These are phyloP conservation scores for Torulaspora franciscae DNA, from an alignment of 805 yeast species.

Conservation along the genomic window DNA sequence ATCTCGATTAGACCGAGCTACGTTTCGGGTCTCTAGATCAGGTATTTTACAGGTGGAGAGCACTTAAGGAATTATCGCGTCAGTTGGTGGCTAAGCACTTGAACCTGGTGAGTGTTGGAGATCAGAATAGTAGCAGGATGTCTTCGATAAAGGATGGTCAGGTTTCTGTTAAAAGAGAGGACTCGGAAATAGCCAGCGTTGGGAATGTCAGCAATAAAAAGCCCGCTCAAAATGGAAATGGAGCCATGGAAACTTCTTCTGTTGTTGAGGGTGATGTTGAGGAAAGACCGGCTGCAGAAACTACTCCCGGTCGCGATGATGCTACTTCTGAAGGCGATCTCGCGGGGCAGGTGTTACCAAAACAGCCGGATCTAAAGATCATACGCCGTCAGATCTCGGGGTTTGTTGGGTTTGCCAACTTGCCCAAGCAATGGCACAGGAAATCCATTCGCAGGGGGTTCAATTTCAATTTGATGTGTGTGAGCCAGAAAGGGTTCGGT, in stretches of 20 bases:
- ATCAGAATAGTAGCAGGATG: slow-evolving; percentile 1
- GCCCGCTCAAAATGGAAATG: neutral
- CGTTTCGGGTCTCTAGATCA: neutral
- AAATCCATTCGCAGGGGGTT: slow-evolving; percentile 88
- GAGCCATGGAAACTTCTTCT: slow-evolving; percentile 5
- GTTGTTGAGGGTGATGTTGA: neutral
- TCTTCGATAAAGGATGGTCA: slow-evolving; percentile 6
- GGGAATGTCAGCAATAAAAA: neutral
- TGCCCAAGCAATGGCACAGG: slow-evolving; percentile 98
- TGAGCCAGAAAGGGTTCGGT: slow-evolving; percentile 90
- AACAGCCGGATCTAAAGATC: slow-evolving; percentile 47
- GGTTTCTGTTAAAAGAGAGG: slow-evolving; percentile 14
- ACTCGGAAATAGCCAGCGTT: slow-evolving; percentile 7
- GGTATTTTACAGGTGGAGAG: neutral
- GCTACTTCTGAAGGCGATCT: neutral
- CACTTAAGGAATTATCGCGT: neutral
- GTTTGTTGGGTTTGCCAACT: slow-evolving; percentile 93
- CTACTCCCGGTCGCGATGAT: neutral
- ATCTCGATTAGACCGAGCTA: neutral
- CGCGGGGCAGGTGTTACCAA: slow-evolving; percentile 31
- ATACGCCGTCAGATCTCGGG: slow-evolving; percentile 82
- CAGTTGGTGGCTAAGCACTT: neutral
- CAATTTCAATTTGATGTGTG: slow-evolving; percentile 80
- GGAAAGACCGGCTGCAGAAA: neutral
- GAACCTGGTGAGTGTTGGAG: neutral